Percentiles rank a stretch among this genome's conserved stretches.
phyloP scores from a whole-genome alignment of 2,329 filamentous ascomycete genomes.

The Fusarium sp. region DNA sequence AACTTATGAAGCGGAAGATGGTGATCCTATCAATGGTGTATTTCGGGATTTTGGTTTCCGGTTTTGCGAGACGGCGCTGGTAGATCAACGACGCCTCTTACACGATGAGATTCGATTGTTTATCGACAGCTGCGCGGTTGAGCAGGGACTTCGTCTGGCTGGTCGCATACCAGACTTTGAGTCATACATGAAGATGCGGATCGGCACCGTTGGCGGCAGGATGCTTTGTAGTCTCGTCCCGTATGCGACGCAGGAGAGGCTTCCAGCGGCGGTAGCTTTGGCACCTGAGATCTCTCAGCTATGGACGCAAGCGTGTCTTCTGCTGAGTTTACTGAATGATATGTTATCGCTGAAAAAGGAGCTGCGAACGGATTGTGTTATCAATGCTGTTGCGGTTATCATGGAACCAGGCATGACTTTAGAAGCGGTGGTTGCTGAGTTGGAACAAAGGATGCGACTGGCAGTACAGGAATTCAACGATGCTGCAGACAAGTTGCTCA shows the following conservation, averaged over 20 bases:
- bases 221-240: slow-evolving; percentile 50
- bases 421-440: slow-evolving; percentile 43
- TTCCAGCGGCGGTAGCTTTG: slow-evolving; percentile 21
- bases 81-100: slow-evolving; percentile 39
- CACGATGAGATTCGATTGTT: slow-evolving; percentile 46
- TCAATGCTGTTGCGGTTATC: slow-evolving; percentile 51
- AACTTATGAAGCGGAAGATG: background rate
- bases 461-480: slow-evolving; percentile 47
- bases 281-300: slow-evolving; percentile 31
- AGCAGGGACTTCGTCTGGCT: slow-evolving; percentile 49
- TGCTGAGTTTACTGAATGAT: slow-evolving; percentile 52
- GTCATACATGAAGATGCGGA: slow-evolving; percentile 50
- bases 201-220: slow-evolving; percentile 48
- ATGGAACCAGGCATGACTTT: slow-evolving; percentile 42
- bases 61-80: slow-evolving; percentile 9
- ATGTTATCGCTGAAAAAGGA: slow-evolving; percentile 54
- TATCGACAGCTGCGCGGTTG: slow-evolving; percentile 46
- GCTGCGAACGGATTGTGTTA: slow-evolving; percentile 45
- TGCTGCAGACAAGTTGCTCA: slow-evolving; percentile 35
- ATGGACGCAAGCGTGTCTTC: slow-evolving; percentile 46
- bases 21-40: slow-evolving; percentile 45
- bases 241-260: slow-evolving; percentile 35
- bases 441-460: slow-evolving; percentile 41
- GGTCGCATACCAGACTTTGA: slow-evolving; percentile 46
- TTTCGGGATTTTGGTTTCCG: slow-evolving; percentile 46